phyloP scores from a whole-genome alignment of 352 stramenopile species.

The Plasmopara halstedii region DNA sequence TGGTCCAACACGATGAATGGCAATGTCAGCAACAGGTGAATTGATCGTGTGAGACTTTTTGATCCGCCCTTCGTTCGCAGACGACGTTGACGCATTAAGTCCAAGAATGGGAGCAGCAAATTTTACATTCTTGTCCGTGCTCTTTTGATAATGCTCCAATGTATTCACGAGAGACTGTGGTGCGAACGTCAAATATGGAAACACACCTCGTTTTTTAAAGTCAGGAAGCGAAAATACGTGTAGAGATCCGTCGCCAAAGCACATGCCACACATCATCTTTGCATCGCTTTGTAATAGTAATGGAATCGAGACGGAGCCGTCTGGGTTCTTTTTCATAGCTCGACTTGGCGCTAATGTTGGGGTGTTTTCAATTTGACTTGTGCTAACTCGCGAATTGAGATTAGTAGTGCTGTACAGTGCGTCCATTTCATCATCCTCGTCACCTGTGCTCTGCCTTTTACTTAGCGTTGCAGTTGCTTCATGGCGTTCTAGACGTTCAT shows the following conservation, averaged over 20 bases:
- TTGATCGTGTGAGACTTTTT: constrained; percentile 79
- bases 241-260: constrained; percentile 73
- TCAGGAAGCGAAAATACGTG: constrained; percentile 78
- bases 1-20: constrained; percentile 71
- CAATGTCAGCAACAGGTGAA: constrained; percentile 75
- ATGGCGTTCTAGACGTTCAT: constrained; percentile 30
- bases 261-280: constrained; percentile 75
- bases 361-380: constrained; percentile 8
- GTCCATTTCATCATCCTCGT: constrained; percentile 66
- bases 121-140: constrained; percentile 48
- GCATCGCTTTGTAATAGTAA: constrained; percentile 46
- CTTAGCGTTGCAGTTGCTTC: constrained; percentile 4
- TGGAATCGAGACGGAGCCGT: constrained; percentile 43
- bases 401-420: constrained; percentile 46
- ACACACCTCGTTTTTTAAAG: constrained; percentile 72
- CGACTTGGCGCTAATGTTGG: background rate
- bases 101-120: constrained; percentile 53
- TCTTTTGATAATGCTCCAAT: constrained; percentile 50
- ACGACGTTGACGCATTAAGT: constrained; percentile 58
- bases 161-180: constrained; percentile 74
- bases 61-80: constrained; percentile 67
- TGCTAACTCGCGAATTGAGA: constrained; percentile 20
- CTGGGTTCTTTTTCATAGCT: constrained; percentile 14
- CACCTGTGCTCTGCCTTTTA: constrained; percentile 4
- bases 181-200: constrained; percentile 78